These are phyloP conservation scores for Aspergillus sp. DNA, from an alignment of 2,329 filamentous ascomycete species.

Conservation along the genomic window DNA sequence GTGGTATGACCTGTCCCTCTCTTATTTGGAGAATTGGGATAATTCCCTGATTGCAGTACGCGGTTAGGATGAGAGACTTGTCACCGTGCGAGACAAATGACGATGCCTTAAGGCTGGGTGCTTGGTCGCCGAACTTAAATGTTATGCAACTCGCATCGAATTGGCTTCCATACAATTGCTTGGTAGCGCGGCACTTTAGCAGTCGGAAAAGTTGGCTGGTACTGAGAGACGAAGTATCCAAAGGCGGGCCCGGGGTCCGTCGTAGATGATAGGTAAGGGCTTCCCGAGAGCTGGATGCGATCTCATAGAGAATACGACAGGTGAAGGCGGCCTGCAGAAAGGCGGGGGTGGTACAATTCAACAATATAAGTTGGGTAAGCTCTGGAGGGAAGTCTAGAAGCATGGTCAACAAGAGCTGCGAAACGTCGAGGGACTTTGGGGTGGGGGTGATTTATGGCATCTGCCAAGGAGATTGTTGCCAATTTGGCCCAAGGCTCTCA, in stretches of 20 bases:
- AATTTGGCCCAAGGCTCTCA: not conserved
- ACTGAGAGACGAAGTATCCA: constrained; percentile 17
- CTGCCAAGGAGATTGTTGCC: not conserved
- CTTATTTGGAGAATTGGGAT: constrained; percentile 29
- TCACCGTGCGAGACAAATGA: constrained; percentile 22
- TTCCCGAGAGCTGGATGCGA: constrained; percentile 36
- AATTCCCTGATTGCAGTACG: constrained; percentile 26
- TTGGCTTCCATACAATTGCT: constrained; percentile 38
- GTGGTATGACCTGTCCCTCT: constrained; percentile 17
- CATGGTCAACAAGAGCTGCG: constrained; percentile 19
- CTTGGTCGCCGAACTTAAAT: constrained; percentile 25
- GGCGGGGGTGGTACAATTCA: constrained; percentile 31
- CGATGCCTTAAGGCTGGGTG: constrained; percentile 37
- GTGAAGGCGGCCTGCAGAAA: constrained; percentile 40
- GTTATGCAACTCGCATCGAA: constrained; percentile 31
- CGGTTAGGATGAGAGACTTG: constrained; percentile 28
- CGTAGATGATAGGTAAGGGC: constrained; percentile 38
- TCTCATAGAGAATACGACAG: constrained; percentile 35
- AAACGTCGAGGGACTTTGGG: not conserved
- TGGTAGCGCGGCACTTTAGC: constrained; percentile 30
- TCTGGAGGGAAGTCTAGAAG: constrained; percentile 40
- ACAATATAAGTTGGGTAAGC: constrained; percentile 40
- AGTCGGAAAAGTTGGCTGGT: constrained; percentile 32
- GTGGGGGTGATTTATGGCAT: not conserved
- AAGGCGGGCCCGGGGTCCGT: constrained; percentile 32